Conservation (phyloP, 2,329 filamentous ascomycete genomes). For the Rutstroemia sp. region DNA sequence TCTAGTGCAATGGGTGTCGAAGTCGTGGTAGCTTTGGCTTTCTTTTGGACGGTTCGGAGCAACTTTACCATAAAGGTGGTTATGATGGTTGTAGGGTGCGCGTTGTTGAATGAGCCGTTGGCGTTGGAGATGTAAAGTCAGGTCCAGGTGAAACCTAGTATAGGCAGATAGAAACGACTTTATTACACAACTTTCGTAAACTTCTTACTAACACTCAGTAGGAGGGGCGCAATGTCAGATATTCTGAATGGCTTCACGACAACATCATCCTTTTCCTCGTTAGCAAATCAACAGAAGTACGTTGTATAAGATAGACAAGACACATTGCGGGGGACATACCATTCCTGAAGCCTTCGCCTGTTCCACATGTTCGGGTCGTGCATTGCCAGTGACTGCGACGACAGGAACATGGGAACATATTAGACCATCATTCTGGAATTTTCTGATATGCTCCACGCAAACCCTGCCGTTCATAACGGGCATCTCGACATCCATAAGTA, state of each 20-base stretch:
- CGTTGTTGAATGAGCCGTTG: too few species aligned
- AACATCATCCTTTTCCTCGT: background rate
- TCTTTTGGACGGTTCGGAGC: too few species aligned
- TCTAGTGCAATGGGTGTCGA: too few species aligned
- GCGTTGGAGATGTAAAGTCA: background rate
- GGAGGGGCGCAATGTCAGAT: background rate
- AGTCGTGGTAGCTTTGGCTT: too few species aligned
- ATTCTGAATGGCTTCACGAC: background rate
- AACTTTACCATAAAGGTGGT: too few species aligned
- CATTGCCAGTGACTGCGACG: constrained; percentile 71
- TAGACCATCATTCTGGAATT: constrained; percentile 51
- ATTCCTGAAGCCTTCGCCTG: background rate
- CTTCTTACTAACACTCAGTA: background rate
- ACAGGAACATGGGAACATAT: constrained; percentile 62
- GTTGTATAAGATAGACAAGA: background rate
- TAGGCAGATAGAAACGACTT: background rate
- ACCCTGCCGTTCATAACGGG: constrained; percentile 74
- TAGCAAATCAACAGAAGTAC: background rate
- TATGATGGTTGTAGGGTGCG: too few species aligned
- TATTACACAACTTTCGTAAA: background rate
- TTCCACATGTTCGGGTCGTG: constrained; percentile 34
- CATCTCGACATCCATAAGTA: constrained; percentile 78
- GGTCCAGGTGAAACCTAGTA: background rate
- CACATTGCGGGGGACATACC: background rate
- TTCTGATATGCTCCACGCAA: constrained; percentile 60